phyloP scores from a whole-genome alignment of 495 filamentous ascomycete species.

The Tuber borchii region DNA sequence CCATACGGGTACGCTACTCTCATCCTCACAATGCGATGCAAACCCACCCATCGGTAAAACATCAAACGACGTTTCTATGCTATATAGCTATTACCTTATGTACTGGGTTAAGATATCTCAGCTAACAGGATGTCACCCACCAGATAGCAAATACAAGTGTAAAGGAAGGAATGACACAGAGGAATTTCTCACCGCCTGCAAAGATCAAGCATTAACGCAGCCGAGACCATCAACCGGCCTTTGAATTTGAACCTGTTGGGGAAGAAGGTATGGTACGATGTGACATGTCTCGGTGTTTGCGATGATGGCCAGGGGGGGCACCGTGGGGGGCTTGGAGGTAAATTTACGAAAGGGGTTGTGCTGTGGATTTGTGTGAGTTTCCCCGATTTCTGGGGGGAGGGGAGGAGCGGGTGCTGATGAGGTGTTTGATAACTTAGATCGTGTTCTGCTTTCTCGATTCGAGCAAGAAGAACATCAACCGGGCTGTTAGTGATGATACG shows the following conservation, averaged over 20 bases:
- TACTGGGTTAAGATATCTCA: too few relatives aligned
- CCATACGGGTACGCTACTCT: too few relatives aligned
- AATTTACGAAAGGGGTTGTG: slow-evolving; percentile 44
- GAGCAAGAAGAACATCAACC: slow-evolving; percentile 44
- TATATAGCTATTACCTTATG: too few relatives aligned
- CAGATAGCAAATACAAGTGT: too few relatives aligned
- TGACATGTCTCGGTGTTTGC: neutral
- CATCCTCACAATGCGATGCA: too few relatives aligned
- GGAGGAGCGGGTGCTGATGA: neutral
- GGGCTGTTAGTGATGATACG: slow-evolving; percentile 45
- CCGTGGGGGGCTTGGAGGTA: neutral
- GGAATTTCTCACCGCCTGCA: too few relatives aligned
- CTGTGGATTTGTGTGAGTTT: slow-evolving; percentile 40
- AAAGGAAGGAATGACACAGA: too few relatives aligned
- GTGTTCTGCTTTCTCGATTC: slow-evolving; percentile 49
- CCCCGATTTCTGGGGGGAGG: neutral
- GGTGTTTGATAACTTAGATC: slow-evolving; percentile 33
- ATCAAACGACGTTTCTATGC: too few relatives aligned
- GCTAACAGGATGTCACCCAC: too few relatives aligned
- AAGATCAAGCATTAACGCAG: too few relatives aligned
- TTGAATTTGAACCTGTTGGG: slow-evolving; percentile 6
- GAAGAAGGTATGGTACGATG: too few relatives aligned
- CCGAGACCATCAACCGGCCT: neutral
- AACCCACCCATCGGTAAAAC: too few relatives aligned
- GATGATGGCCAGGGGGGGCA: neutral